Evolutionary conservation across 2,329 filamentous ascomycete genomes (phyloP).

Genomic region (Rutstroemia sp.): DNA sequence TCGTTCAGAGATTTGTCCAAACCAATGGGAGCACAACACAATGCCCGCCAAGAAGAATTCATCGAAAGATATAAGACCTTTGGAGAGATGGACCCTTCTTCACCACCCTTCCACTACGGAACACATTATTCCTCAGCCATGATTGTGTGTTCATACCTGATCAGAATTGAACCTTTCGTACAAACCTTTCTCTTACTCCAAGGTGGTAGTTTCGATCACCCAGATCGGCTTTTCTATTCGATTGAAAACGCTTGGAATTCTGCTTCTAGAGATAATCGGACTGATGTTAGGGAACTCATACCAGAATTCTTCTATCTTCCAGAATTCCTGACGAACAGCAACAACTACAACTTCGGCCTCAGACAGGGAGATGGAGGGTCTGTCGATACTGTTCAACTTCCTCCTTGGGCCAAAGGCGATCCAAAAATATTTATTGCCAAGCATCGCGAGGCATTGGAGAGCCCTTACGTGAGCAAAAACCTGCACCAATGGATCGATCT

Average conservation of each 20-base stretch:
- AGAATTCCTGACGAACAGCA: slow-evolving; percentile 90
- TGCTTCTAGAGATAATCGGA: slow-evolving; percentile 81
- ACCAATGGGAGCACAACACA: slow-evolving; percentile 89
- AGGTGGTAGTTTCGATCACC: slow-evolving; percentile 93
- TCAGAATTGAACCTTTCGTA: slow-evolving; percentile 90
- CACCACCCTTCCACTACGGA: slow-evolving; percentile 88
- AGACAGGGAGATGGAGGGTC: slow-evolving; percentile 72
- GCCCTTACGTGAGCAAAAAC: slow-evolving; percentile 81
- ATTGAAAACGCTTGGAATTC: slow-evolving; percentile 88
- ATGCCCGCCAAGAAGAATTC: slow-evolving; percentile 68
- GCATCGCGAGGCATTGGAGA: slow-evolving; percentile 91
- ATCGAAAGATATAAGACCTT: slow-evolving; percentile 79
- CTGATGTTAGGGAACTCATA: slow-evolving; percentile 88
- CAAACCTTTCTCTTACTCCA: slow-evolving; percentile 92
- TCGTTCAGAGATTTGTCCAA: slow-evolving; percentile 89
- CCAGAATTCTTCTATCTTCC: slow-evolving; percentile 97
- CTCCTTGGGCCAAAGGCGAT: slow-evolving; percentile 94
- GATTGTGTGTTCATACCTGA: slow-evolving; percentile 95
- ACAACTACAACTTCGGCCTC: slow-evolving; percentile 86
- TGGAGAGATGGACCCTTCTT: slow-evolving; percentile 73
- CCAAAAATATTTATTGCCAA: slow-evolving; percentile 93
- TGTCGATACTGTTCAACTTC: slow-evolving; percentile 83
- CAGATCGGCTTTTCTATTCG: slow-evolving; percentile 90
- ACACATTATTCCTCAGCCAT: slow-evolving; percentile 99
- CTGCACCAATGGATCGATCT: slow-evolving; percentile 95